Percentiles rank a stretch among this genome's conserved stretches.
Conservation (phyloP, 2,329 filamentous ascomycete genomes). For the Penicillium crustosum region DNA sequence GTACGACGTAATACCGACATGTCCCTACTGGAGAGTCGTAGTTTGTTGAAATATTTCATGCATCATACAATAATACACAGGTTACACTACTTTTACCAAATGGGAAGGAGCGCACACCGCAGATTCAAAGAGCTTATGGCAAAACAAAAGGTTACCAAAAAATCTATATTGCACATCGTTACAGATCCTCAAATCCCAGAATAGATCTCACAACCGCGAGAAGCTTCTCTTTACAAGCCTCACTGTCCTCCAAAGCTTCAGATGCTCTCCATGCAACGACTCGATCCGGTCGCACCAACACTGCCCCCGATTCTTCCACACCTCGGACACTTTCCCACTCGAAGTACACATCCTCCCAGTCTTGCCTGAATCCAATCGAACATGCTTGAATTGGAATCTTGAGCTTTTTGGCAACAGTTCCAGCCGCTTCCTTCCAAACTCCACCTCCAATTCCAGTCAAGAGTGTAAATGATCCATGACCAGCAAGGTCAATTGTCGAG, state of each 20-base stretch:
- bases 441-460: constrained; percentile 58
- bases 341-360: constrained; percentile 63
- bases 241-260: neutral
- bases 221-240: neutral
- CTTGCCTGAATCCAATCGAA: constrained; percentile 58
- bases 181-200: neutral
- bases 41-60: too few species aligned
- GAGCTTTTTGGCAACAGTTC: constrained; percentile 37
- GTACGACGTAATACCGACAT: too few species aligned
- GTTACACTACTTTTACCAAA: too few species aligned
- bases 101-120: too few species aligned
- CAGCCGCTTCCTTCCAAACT: constrained; percentile 54
- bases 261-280: constrained; percentile 56
- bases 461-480: constrained; percentile 54
- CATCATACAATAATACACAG: too few species aligned
- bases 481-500: constrained; percentile 62
- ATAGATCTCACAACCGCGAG: neutral
- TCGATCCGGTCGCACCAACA: constrained; percentile 55
- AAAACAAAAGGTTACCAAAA: too few species aligned
- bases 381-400: constrained; percentile 52
- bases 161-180: too few species aligned
- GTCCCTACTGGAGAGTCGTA: too few species aligned
- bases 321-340: constrained; percentile 58
- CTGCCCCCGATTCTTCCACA: constrained; percentile 39
- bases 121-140: too few species aligned